Base-by-base conservation (phyloP, 192 early-diverging fungal species). In the Coemansia sp. region DNA sequence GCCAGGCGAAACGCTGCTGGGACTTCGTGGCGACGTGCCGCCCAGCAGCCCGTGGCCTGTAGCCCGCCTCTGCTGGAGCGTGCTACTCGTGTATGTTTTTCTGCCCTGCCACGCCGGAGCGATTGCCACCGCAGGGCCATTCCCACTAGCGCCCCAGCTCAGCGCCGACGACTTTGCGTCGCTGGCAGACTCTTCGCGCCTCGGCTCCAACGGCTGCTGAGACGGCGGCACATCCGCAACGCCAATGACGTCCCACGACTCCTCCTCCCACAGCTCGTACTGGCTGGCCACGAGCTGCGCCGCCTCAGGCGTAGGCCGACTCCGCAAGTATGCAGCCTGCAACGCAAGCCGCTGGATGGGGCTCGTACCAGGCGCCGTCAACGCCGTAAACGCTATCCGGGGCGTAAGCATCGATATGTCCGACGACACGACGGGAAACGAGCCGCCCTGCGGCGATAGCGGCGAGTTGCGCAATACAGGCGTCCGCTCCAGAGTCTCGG, bases 301-400 rank as follows among this genome's bases (percentile, higher is more conserved):
- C 0, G 83, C 78, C 14, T 86, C 89, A 8, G 69, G 38, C 4
- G 85, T 78, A n/a, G 87, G 68, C 32, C 85, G 78, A 21, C 86
- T 76, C 21, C 87, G 89, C 66, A 93, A 78, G 32, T 80, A 84
- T 46, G 87, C 81, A 0, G 90, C 91, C 76, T 93, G 91, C 38
- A 87, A 68, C 11, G 90, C 85, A 19, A 90, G 78, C 27, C 84
- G 63, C 68, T 78, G 82, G 0, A 76, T 37, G 14, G 82, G 82
- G 21, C 48, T 5, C 46, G 69, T 36, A 1, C 57, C 57, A 5
- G 70, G 64, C 45, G 59, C 45, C 6, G 46, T 19, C 59, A 78
- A 39, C 15, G 57, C 39, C 4, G 66, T 27, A 23, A 67, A 67
- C 4, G 74, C 70, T 32, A 71, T 64, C 46, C 50, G 55, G 2